A percentile compares a stretch with the other conserved stretches of the same genome.
phyloP scores from a whole-genome alignment of 2,329 filamentous ascomycete genomes.

The Ciborinia camelliae region DNA sequence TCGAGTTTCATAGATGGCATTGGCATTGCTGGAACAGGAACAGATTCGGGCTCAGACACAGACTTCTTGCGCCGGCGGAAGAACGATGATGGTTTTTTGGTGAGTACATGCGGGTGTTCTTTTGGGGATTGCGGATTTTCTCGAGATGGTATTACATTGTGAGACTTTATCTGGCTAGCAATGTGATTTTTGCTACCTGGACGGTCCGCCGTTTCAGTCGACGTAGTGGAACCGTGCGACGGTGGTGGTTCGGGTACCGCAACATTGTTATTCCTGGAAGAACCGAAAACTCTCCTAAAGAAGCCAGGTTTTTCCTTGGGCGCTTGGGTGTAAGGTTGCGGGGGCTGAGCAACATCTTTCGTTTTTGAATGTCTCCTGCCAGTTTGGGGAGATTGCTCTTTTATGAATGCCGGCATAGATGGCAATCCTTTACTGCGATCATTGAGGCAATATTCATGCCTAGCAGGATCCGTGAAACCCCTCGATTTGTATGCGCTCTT shows the following conservation, averaged over 20 bases:
- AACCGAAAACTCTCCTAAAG: conserved; percentile 84
- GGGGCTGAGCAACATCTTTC: conserved; percentile 37
- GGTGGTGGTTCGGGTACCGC: conserved; percentile 35
- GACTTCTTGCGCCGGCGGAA: conserved; percentile 94
- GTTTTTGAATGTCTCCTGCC: conserved; percentile 50
- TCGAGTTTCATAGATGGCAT: conserved; percentile 31
- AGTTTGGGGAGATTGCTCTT: conserved; percentile 51
- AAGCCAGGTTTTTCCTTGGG: conserved; percentile 77
- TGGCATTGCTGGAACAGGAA: conserved; percentile 48
- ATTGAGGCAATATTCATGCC: conserved; percentile 37
- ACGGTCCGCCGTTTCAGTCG: conserved; percentile 41
- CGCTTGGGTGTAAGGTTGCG: conserved; percentile 38
- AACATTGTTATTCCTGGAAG: conserved; percentile 53
- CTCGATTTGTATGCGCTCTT: conserved; percentile 39
- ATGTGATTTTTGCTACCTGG: conserved; percentile 44
- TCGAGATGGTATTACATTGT: conserved; percentile 28
- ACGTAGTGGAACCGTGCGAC: conserved; percentile 38
- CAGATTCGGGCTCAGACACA: conserved; percentile 63
- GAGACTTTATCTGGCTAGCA: conserved; percentile 47
- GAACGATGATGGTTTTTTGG: conserved; percentile 92
- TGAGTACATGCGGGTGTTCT: conserved; percentile 47
- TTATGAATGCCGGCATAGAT: conserved; percentile 40
- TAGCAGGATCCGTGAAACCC: conserved; percentile 41
- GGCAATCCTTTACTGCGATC: conserved; percentile 33
- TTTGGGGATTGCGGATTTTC: conserved; percentile 33